phyloP scores from a whole-genome alignment of 495 filamentous ascomycete genomes.

The Margaritispora aquatica region DNA sequence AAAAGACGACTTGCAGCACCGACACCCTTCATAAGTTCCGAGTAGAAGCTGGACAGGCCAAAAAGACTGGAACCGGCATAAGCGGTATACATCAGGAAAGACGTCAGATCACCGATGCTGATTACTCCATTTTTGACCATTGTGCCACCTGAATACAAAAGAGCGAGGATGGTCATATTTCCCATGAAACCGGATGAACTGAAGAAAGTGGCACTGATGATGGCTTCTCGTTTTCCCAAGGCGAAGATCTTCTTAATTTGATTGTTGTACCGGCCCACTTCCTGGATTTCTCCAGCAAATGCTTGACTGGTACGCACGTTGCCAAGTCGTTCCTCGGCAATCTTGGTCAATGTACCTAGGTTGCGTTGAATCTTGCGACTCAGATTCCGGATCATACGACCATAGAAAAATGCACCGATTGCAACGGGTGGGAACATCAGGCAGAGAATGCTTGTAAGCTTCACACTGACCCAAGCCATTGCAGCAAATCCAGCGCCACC shows the following conservation, averaged over 20 bases:
- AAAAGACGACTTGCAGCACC: slow-evolving; percentile 92
- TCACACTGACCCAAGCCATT: slow-evolving; percentile 90
- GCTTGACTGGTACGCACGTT: slow-evolving; percentile 95
- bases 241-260: slow-evolving; percentile 89
- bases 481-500: slow-evolving; percentile 79
- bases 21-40: slow-evolving; percentile 97
- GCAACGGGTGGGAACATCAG: slow-evolving; percentile 89
- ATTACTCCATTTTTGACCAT: slow-evolving; percentile 84
- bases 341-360: slow-evolving; percentile 85
- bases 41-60: slow-evolving; percentile 92
- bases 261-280: slow-evolving; percentile 83
- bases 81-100: slow-evolving; percentile 95
- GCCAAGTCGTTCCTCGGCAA: slow-evolving; percentile 90
- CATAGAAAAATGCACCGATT: slow-evolving; percentile 87
- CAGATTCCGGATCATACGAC: slow-evolving; percentile 75
- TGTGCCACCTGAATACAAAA: slow-evolving; percentile 84
- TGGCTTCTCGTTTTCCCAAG: slow-evolving; percentile 75
- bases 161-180: slow-evolving; percentile 90
- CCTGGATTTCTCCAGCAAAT: slow-evolving; percentile 86
- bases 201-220: slow-evolving; percentile 89
- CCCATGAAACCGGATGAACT: slow-evolving; percentile 81
- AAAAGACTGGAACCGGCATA: slow-evolving; percentile 90
- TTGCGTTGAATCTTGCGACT: slow-evolving; percentile 90
- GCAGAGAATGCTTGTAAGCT: slow-evolving; percentile 79
- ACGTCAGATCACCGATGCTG: slow-evolving; percentile 87